Conservation (phyloP, 2,329 filamentous ascomycete genomes). For the Fusarium penzigii region DNA sequence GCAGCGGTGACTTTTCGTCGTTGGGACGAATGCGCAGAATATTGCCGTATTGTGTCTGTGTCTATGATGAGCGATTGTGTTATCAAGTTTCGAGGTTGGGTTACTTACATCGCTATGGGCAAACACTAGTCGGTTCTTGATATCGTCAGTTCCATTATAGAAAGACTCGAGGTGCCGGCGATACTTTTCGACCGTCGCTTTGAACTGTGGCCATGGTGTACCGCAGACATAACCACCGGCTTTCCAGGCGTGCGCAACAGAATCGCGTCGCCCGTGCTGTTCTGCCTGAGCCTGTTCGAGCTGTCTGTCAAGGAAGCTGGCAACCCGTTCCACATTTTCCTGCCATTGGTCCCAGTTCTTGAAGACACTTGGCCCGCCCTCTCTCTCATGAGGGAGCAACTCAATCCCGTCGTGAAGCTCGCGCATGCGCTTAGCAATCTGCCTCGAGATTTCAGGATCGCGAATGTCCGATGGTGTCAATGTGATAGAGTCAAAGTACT, state of each 20-base stretch:
- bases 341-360: conserved; percentile 96
- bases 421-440: conserved; percentile 97
- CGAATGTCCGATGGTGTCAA: conserved; percentile 77
- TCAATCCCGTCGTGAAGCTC: conserved; percentile 95
- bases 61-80: conserved; percentile 8
- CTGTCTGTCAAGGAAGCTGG: conserved; percentile 59
- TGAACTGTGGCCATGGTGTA: conserved; percentile 79
- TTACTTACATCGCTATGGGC: conserved; percentile 90
- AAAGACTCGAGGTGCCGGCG: conserved; percentile 69
- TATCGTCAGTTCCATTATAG: conserved; percentile 66
- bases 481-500: conserved; percentile 84
- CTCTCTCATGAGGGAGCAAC: conserved; percentile 73
- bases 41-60: conserved; percentile 95
- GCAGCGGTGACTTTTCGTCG: conserved; percentile 78
- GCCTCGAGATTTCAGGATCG: conserved; percentile 78
- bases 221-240: conserved; percentile 77
- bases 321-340: conserved; percentile 61
- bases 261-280: conserved; percentile 18
- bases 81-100: neutral
- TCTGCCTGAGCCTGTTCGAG: conserved; percentile 43
- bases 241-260: conserved; percentile 59
- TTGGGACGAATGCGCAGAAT: conserved; percentile 74
- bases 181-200: conserved; percentile 73
- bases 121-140: conserved; percentile 81
- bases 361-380: conserved; percentile 81